Evolutionary conservation across 257 asterid genomes (phyloP), one percentile per base, ranked within the genome.

Genomic region (Solanum commersonii): DNA sequence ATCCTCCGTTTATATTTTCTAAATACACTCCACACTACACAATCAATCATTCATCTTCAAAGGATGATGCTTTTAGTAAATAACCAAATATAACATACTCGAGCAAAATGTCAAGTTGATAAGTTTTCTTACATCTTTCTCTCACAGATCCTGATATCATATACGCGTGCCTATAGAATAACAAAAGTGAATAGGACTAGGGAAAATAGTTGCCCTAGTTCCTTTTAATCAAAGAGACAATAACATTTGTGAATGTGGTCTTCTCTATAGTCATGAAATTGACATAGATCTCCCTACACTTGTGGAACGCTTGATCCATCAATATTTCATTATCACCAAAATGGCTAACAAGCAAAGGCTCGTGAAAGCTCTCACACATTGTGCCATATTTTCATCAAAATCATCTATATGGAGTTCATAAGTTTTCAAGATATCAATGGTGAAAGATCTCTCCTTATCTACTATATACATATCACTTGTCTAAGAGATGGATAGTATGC

Each of bases 281-380:
- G 16, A 38, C 70, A 14, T 88, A 25, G 4, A 88, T 88, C 6
- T 86, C 77, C 84, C 20, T 78, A 63, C 92, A 94, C 63, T 72
- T 93, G 0, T 35, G 16, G 65, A 95, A 94, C 34, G 92, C n/a
- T 5, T 60, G 70, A 34, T 93, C 96, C 1, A 95, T 90, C 59
- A 92, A 49, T 2, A 52, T n/a, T 37, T 20, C 56, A 76, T 20
- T 40, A 23, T 87, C 90, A 7, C 96, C 95, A 59, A 94, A 94
- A 87, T 95, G 98, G 25, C 67, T 88, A 10, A 90, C 87, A 68
- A 94, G 68, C 88, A 95, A 67, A 4, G 98, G 93, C 74, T 95
- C 96, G 91, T 89, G 82, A 94, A 93, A 3, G 96, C 92, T 87
- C 98, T 91, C 90, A 94, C 90, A 92, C 95, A 92, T 15, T 87